Conservation (phyloP, 2,329 filamentous ascomycete species). For the Pseudodiploospora longispora region DNA sequence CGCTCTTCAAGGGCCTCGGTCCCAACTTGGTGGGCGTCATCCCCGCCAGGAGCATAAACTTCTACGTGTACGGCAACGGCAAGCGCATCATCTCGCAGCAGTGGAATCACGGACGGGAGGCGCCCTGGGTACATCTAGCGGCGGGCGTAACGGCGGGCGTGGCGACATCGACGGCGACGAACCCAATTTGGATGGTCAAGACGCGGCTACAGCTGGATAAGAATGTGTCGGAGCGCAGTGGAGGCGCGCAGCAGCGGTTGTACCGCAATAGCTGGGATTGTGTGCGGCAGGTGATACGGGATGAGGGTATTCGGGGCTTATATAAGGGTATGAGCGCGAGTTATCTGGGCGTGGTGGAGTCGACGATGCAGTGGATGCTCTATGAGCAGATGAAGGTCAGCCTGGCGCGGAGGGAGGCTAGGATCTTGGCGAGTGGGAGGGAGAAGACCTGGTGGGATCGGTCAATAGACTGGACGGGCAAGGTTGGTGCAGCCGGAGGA, state of each 20-base stretch:
- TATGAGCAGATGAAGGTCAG: constrained; percentile 85
- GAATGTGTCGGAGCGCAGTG: constrained; percentile 58
- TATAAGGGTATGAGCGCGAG: constrained; percentile 89
- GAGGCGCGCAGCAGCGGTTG: constrained; percentile 47
- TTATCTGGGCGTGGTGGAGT: constrained; percentile 85
- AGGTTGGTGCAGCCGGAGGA: constrained; percentile 67
- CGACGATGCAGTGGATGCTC: constrained; percentile 84
- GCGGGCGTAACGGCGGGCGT: constrained; percentile 74
- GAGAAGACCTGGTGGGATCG: constrained; percentile 64
- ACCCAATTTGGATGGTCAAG: constrained; percentile 96
- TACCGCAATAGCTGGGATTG: constrained; percentile 90
- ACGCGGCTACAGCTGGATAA: constrained; percentile 88
- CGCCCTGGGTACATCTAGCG: constrained; percentile 67
- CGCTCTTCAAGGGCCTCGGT: constrained; percentile 86
- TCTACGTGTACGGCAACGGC: constrained; percentile 87
- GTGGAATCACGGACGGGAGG: constrained; percentile 62
- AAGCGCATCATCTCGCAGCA: constrained; percentile 73
- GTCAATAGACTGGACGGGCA: constrained; percentile 70
- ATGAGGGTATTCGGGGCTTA: constrained; percentile 73
- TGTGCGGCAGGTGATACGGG: constrained; percentile 67
- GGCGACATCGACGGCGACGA: constrained; percentile 82
- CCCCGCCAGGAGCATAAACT: constrained; percentile 85
- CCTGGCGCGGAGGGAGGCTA: constrained; percentile 57
- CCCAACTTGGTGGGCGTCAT: constrained; percentile 87
- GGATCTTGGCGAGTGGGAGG: constrained; percentile 48